Evolutionary conservation across 148 eudicot genomes (phyloP), one percentile per base, ranked within the genome.

Genomic region (Rhododendron williamsianum): DNA sequence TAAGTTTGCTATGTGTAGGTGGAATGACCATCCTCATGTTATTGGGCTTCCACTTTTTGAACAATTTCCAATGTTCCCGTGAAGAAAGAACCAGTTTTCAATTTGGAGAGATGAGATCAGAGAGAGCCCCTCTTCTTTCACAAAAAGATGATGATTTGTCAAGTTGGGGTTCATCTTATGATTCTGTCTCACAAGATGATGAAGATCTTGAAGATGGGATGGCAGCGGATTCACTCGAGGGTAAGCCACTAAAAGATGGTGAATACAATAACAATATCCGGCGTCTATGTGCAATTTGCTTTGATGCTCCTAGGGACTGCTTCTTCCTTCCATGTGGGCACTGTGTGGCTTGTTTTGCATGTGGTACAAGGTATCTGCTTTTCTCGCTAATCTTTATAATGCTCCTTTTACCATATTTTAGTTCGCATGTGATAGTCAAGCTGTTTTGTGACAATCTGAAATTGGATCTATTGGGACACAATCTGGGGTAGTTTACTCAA

Each of bases 271-370:
- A 67, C 56, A 84, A 86, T 80, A 85, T 80, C 25, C 87, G 89
- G 36, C 92, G 91, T 58, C 93, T 92, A 56, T 96, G 98, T 89
- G 96, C 93, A 38, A 91, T 96, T 71, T 96, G 98, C 88, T 96
- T 91, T 80, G 96, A 94, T 86, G 94, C 95, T 89, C 93, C 95
- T 3, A 94, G 92, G 86, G 94, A 96, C 85, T 90, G 96, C 89
- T 96, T 96, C 90, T 96, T 96, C 91, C 90, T 96, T 83, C 98
- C 98, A 33, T 96, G 98, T 81, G 98, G 98, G 52, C 98, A 94
- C 82, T 91, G 94, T 84, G 94, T 94, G 48, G 86, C 94, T 78
- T 96, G 98, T 84, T 96, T 91, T 90, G 87, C 87, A 82, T 96
- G 98, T 72, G 98, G 94, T 77, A 87, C 91, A 82, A 94, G 93